Evolutionary conservation across 75 land plant species (phyloP), one percentile per base, ranked within the genome.

Genomic region (Pinus tabuliformis): DNA sequence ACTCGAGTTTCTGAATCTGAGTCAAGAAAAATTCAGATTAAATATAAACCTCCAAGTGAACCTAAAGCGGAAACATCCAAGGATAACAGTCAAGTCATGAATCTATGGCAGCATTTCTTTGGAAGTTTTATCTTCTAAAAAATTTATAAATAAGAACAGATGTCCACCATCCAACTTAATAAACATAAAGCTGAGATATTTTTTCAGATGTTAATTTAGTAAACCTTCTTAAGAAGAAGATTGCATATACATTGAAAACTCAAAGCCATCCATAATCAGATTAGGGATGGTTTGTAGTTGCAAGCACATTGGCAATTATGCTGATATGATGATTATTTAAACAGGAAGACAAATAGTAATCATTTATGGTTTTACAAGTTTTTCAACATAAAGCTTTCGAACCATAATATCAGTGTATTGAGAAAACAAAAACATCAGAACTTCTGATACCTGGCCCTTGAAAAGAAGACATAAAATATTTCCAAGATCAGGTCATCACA

Each of bases 401-500:
- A 26, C 65, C 26, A 14, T 15, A 30, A 64, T 64, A 64, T 37
- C 6, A 33, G 36, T 16, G 17, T 33, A 64, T 17, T 59, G 22
- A 2, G 36, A 64, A 33, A 33, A 7, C 20, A 33, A 17, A 39
- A 17, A 64, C 8, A 63, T 14, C 52, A 21, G 64, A 75, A 59
- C 16, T 57, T 12, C 49, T 18, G n/a, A 45, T 26, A 81, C 82
- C 82, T 81, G 73, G 80, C 73, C 11, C 37, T 66, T 9, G 72
- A 30, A 36, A 81, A 81, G 62, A 81, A 77, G 37, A 39, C 58
- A 52, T 81, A 61, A 56, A 81, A 81, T 79, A 81, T 76, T 39
- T 81, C 60, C 22, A 79, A 37, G 15, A 81, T 77, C n/a, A 81
- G 42, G 37, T 77, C 81, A 58, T 78, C 81, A 57, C 80, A 76